phyloP scores from a whole-genome alignment of 345 rosid species.

The Eutrema heterophyllum region DNA sequence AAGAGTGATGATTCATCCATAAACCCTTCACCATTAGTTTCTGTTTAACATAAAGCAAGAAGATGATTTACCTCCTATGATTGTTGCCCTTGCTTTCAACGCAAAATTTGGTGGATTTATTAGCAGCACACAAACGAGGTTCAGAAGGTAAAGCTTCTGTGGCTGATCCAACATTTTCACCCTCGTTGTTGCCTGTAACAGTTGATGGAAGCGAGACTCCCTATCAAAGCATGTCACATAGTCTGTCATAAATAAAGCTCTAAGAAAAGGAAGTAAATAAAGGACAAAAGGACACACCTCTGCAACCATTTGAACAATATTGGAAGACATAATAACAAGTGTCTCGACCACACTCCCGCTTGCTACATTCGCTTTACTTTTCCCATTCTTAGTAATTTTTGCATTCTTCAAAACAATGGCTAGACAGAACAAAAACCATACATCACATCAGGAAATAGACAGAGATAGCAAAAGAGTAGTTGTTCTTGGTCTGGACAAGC shows the following conservation, averaged over 20 bases:
- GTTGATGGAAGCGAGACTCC: slow-evolving; percentile 54
- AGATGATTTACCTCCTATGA: slow-evolving; percentile 42
- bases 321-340: slow-evolving; percentile 56
- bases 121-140: slow-evolving; percentile 14
- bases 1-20: not conserved
- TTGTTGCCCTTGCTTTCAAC: slow-evolving; percentile 32
- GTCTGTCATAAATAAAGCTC: not conserved
- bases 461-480: not conserved
- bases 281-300: slow-evolving; percentile 44
- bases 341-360: slow-evolving; percentile 53
- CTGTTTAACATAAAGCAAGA: not conserved
- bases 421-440: slow-evolving; percentile 21
- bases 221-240: slow-evolving; percentile 35
- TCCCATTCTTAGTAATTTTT: slow-evolving; percentile 64
- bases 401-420: slow-evolving; percentile 89
- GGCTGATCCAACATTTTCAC: slow-evolving; percentile 44
- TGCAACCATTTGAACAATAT: slow-evolving; percentile 82
- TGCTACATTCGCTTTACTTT: slow-evolving; percentile 53
- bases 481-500: not conserved
- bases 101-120: slow-evolving; percentile 14
- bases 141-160: slow-evolving; percentile 27
- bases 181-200: slow-evolving; percentile 33
- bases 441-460: not conserved
- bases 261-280: not conserved
- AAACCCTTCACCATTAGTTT: not conserved